These are phyloP conservation scores for Barnettozyma salicaria DNA, from an alignment of 805 yeast species.

Conservation along the genomic window DNA sequence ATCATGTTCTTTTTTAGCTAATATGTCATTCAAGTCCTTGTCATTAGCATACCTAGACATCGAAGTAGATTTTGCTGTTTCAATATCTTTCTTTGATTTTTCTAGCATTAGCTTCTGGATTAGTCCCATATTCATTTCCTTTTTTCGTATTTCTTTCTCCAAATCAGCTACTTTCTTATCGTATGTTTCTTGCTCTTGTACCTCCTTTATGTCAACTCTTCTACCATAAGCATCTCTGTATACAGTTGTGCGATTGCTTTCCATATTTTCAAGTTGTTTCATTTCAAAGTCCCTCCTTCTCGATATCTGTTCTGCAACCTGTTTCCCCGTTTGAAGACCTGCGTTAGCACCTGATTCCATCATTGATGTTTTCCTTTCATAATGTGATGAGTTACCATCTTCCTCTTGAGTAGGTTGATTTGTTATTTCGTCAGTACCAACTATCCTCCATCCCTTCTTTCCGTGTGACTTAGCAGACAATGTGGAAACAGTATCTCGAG, in stretches of 20 bases:
- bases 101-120: constrained; percentile 34
- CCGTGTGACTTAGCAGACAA: constrained; percentile 2
- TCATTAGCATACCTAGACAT: constrained; percentile 34
- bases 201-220: constrained; percentile 36
- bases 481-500: no score
- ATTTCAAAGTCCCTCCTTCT: constrained; percentile 26
- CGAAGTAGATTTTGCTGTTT: constrained; percentile 22
- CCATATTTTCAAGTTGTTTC: constrained; percentile 5
- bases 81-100: constrained; percentile 29
- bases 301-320: constrained; percentile 34
- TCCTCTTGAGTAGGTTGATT: neutral
- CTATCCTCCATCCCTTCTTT: constrained; percentile 20
- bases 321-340: constrained; percentile 44
- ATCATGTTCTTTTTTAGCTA: constrained; percentile 30
- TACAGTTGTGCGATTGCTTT: constrained; percentile 33
- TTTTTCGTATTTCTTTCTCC: constrained; percentile 25
- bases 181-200: constrained; percentile 24
- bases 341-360: constrained; percentile 32
- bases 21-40: constrained; percentile 30
- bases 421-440: constrained; percentile 20
- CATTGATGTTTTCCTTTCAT: no score
- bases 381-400: no score
- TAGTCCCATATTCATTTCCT: constrained; percentile 33
- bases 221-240: constrained; percentile 61
- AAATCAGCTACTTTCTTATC: constrained; percentile 26